Evolutionary conservation across 2,329 filamentous ascomycete species (phyloP).

Genomic region (Xylaria sp.): DNA sequence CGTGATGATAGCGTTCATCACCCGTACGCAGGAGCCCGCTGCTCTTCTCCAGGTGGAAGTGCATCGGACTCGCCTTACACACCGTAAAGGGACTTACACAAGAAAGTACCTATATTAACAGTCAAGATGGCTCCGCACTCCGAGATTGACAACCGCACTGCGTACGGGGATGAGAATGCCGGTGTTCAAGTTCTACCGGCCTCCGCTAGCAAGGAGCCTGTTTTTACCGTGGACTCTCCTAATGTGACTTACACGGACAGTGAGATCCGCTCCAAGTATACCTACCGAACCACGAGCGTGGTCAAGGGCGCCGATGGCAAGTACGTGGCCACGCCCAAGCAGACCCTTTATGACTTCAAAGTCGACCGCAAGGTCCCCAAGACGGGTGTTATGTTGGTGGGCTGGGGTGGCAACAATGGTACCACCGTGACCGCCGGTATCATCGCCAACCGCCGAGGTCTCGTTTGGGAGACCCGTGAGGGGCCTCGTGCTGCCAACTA

Average conservation of each 20-base stretch:
- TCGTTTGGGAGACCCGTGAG: conserved; percentile 92
- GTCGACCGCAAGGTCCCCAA: conserved; percentile 89
- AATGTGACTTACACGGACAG: conserved; percentile 86
- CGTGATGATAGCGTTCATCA: conserved; percentile 67
- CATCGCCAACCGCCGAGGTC: conserved; percentile 82
- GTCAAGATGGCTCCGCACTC: conserved; percentile 89
- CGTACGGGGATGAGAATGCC: conserved; percentile 55
- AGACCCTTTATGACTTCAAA: conserved; percentile 95
- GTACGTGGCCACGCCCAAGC: conserved; percentile 77
- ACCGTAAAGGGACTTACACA: conserved; percentile 42
- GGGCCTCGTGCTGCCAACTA: conserved; percentile 84
- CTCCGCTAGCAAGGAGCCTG: conserved; percentile 41
- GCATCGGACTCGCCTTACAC: conserved; percentile 63
- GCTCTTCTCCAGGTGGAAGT: conserved; percentile 74
- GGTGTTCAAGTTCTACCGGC: conserved; percentile 31
- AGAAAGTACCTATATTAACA: conserved; percentile 4
- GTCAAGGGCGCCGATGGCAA: conserved; percentile 63
- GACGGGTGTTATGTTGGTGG: conserved; percentile 94
- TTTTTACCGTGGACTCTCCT: conserved; percentile 85
- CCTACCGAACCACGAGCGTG: conserved; percentile 89
- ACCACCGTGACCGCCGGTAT: conserved; percentile 96
- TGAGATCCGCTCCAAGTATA: conserved; percentile 90
- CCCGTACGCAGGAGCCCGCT: conserved; percentile 94
- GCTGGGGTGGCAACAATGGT: conserved; percentile 97
- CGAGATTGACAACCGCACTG: conserved; percentile 50